Evolutionary conservation across 176 grass and related monocot species (phyloP).

Genomic region (Lolium rigidum): DNA sequence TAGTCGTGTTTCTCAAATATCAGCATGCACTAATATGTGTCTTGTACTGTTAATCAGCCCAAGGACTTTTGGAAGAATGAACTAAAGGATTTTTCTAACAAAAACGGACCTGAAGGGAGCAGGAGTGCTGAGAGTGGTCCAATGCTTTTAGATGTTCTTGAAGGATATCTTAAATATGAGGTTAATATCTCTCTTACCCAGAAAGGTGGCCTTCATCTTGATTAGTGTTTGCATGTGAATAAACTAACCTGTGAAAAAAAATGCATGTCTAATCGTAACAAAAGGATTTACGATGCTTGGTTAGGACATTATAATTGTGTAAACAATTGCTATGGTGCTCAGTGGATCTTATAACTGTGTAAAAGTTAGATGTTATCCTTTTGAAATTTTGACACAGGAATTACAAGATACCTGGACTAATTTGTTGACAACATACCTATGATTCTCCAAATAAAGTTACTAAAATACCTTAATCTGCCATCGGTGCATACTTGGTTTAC

Average conservation of each 20-base stretch:
- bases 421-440: neutral
- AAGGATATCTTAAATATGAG: conserved; percentile 98
- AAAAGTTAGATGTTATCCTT: conserved; percentile 9
- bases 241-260: neutral
- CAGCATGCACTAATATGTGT: conserved; percentile 18
- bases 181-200: conserved; percentile 53
- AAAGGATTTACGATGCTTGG: neutral
- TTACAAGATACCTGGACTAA: neutral
- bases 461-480: neutral
- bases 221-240: neutral
- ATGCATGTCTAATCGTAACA: neutral
- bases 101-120: conserved; percentile 64
- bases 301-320: neutral
- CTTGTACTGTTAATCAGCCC: conserved; percentile 49
- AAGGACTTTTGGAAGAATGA: conserved; percentile 97
- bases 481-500: conserved; percentile 3
- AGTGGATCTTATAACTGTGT: neutral
- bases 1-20: conserved; percentile 1
- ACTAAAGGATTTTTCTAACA: conserved; percentile 76
- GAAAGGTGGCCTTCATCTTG: conserved; percentile 21
- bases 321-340: conserved; percentile 6
- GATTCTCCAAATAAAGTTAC: neutral
- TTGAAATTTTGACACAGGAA: neutral
- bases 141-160: conserved; percentile 90
- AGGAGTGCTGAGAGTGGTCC: conserved; percentile 83